Conservation (phyloP, 345 rosid species). For the Chamaenerion angustifolium region DNA sequence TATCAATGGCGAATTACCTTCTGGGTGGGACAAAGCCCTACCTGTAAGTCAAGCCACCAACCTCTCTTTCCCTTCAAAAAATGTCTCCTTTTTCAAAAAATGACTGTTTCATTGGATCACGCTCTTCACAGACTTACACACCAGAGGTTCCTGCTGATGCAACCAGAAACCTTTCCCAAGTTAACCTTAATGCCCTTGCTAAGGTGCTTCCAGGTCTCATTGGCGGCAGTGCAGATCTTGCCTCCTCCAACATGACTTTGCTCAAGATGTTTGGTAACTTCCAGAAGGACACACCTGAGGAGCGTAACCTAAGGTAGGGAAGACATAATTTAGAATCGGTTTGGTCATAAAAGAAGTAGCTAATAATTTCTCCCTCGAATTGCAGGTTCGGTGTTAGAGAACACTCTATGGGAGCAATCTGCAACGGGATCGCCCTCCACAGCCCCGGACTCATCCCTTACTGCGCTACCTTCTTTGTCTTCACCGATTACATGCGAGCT, state of each 20-base stretch:
- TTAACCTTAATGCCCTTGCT: constrained; percentile 72
- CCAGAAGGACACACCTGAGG: constrained; percentile 90
- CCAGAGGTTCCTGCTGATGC: constrained; percentile 91
- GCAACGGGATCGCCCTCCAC: constrained; percentile 88
- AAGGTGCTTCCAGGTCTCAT: constrained; percentile 81
- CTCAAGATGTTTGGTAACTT: constrained; percentile 82
- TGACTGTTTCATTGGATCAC: no score
- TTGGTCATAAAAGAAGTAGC: no score
- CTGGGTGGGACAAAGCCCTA: constrained; percentile 91
- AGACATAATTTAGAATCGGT: no score
- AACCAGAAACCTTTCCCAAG: constrained; percentile 88
- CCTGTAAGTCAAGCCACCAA: constrained; percentile 38
- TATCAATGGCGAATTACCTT: constrained; percentile 62
- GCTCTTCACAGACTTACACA: constrained; percentile 47
- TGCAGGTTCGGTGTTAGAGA: constrained; percentile 86
- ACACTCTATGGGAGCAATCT: constrained; percentile 95
- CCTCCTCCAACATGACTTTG: constrained; percentile 96
- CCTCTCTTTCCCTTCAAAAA: no score
- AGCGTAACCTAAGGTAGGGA: constrained; percentile 53
- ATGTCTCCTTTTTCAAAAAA: no score
- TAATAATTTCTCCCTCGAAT: no score
- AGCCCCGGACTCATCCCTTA: constrained; percentile 88
- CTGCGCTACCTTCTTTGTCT: constrained; percentile 99
- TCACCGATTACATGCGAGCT: constrained; percentile 99
- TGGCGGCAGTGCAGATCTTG: constrained; percentile 99